These are phyloP conservation scores for Cryphonectria carpinicola DNA, from an alignment of 2,329 filamentous ascomycete genomes.

Conservation along the genomic window DNA sequence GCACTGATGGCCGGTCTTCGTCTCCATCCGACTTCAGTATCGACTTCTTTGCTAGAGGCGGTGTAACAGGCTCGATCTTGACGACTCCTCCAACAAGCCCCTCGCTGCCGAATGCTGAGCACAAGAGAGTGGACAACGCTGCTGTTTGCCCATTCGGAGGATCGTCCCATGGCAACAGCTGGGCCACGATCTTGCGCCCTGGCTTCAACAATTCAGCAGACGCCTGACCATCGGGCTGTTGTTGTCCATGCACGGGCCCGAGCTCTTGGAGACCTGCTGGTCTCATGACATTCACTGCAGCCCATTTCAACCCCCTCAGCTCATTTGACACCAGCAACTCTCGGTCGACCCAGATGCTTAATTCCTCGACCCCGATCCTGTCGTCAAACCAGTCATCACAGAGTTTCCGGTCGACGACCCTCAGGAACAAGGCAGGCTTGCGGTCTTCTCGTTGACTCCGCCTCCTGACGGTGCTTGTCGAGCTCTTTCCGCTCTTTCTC, in stretches of 20 bases:
- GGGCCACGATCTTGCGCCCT: constrained; percentile 74
- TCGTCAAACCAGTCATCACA: constrained; percentile 80
- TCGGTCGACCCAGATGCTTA: constrained; percentile 84
- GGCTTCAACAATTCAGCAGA: constrained; percentile 53
- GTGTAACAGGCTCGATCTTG: constrained; percentile 81
- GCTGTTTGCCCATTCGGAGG: constrained; percentile 80
- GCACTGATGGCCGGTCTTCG: constrained; percentile 35
- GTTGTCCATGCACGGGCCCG: constrained; percentile 69
- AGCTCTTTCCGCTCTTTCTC: constrained; percentile 76
- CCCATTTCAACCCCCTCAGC: constrained; percentile 77
- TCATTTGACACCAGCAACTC: constrained; percentile 74
- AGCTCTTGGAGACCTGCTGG: constrained; percentile 76
- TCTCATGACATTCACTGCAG: constrained; percentile 82
- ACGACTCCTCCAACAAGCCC: constrained; percentile 84
- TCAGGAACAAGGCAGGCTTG: constrained; percentile 73
- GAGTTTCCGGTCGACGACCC: constrained; percentile 73
- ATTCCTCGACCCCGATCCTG: constrained; percentile 57
- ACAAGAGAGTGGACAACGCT: constrained; percentile 78
- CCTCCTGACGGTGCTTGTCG: constrained; percentile 67
- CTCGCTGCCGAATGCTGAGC: constrained; percentile 70
- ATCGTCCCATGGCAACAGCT: constrained; percentile 79
- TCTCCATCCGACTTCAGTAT: constrained; percentile 46
- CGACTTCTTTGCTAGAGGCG: constrained; percentile 68
- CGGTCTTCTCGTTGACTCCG: constrained; percentile 63
- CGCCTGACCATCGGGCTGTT: constrained; percentile 69